phyloP scores from a whole-genome alignment of 768 basidiomycete species.

The Macrolepiota dolichaula region DNA sequence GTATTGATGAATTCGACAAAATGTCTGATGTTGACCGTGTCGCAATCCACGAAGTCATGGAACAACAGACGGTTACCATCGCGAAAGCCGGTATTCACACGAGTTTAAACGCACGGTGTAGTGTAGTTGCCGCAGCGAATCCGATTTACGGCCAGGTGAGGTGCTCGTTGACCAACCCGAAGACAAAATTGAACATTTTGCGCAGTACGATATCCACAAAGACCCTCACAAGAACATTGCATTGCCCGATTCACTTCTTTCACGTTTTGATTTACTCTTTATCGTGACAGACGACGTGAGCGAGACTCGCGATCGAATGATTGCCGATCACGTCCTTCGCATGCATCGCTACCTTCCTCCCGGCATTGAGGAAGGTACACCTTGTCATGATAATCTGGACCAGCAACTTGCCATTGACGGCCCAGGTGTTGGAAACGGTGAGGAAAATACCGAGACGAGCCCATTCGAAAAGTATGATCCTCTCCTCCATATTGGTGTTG shows the following conservation, averaged over 20 bases:
- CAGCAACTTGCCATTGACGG: constrained; percentile 89
- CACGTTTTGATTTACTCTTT: constrained; percentile 97
- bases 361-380: constrained; percentile 95
- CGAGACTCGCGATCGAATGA: constrained; percentile 87
- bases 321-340: constrained; percentile 96
- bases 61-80: constrained; percentile 99
- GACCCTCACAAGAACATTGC: constrained; percentile 99
- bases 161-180: background rate
- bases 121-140: constrained; percentile 97
- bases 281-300: constrained; percentile 98
- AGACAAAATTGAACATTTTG: background rate
- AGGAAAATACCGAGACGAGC: constrained; percentile 63
- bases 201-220: constrained; percentile 97
- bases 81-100: constrained; percentile 99
- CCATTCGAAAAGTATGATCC: constrained; percentile 98
- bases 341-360: constrained; percentile 97
- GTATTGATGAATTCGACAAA: constrained; percentile 99
- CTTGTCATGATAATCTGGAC: constrained; percentile 79
- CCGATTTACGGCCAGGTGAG: constrained; percentile 95
- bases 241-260: constrained; percentile 93
- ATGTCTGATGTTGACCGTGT: constrained; percentile 99
- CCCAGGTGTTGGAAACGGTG: constrained; percentile 51
- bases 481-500: constrained; percentile 83
- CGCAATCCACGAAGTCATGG: constrained; percentile 99
- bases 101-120: constrained; percentile 94